phyloP scores from a whole-genome alignment of 176 grass and related monocot genomes.

The Dactylis glomerata region DNA sequence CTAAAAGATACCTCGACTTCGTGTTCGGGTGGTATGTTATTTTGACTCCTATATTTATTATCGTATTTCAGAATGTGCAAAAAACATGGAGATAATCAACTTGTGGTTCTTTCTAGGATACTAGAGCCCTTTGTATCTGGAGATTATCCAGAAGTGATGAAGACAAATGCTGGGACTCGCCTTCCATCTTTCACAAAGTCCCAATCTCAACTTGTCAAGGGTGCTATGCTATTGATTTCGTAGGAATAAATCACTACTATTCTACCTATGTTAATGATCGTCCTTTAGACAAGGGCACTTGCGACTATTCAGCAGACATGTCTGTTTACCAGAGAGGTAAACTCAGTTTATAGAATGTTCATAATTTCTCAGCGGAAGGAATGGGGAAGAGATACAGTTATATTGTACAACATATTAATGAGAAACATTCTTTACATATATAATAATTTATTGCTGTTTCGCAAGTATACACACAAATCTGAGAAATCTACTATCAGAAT shows the following conservation, averaged over 20 bases:
- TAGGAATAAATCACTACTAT: slow-evolving; percentile 29
- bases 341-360: background rate
- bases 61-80: background rate
- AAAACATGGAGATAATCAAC: background rate
- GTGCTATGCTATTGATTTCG: background rate
- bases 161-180: background rate
- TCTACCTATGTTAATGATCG: slow-evolving; percentile 54
- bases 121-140: background rate
- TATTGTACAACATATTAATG: background rate
- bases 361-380: background rate
- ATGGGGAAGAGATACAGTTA: background rate
- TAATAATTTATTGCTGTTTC: background rate
- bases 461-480: background rate
- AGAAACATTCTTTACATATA: background rate
- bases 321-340: slow-evolving; percentile 27
- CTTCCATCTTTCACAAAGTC: slow-evolving; percentile 7
- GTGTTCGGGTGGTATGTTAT: slow-evolving; percentile 35
- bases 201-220: background rate
- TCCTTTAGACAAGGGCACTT: slow-evolving; percentile 18
- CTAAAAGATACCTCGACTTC: slow-evolving; percentile 34
- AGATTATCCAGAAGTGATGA: slow-evolving; percentile 5
- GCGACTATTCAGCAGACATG: slow-evolving; percentile 37
- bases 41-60: background rate
- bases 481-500: background rate
- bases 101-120: background rate